These are phyloP conservation scores for Debaryomyces prosopidis DNA, from an alignment of 805 yeast genomes.

Conservation along the genomic window DNA sequence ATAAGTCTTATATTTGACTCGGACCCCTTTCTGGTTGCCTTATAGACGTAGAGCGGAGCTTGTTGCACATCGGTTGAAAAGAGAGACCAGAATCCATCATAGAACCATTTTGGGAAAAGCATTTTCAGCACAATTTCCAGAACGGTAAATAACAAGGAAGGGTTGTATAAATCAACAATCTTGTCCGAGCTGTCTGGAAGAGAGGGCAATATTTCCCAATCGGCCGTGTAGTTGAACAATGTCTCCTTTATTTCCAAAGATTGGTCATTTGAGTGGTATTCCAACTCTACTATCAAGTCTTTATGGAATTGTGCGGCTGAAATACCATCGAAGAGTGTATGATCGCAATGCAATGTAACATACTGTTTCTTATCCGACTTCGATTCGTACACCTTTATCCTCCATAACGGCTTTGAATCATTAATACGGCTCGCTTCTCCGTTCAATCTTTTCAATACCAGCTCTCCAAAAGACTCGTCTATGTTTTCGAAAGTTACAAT, in stretches of 20 bases:
- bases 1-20: slow-evolving; percentile 10
- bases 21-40: slow-evolving; percentile 1
- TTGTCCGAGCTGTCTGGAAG: slow-evolving; percentile 10
- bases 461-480: slow-evolving; percentile 13
- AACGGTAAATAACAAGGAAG: slow-evolving; percentile 4
- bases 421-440: slow-evolving; percentile 4
- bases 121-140: neutral
- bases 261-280: slow-evolving; percentile 8
- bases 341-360: slow-evolving; percentile 27
- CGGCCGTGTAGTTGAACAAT: slow-evolving; percentile 8
- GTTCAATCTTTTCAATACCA: slow-evolving; percentile 9
- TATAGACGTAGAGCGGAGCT: neutral
- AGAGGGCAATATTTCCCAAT: slow-evolving; percentile 1
- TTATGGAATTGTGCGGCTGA: slow-evolving; percentile 31
- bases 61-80: too few relatives aligned
- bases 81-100: neutral
- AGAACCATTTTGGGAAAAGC: slow-evolving; percentile 3
- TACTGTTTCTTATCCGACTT: slow-evolving; percentile 10
- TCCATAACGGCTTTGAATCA: slow-evolving; percentile 22
- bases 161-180: slow-evolving; percentile 8
- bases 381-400: slow-evolving; percentile 13
- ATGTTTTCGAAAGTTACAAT: slow-evolving; percentile 16
- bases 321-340: slow-evolving; percentile 33
- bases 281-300: slow-evolving; percentile 18
- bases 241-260: neutral